Base-by-base conservation (phyloP, 306 rosid genomes). In the Begonia loranthoides region DNA sequence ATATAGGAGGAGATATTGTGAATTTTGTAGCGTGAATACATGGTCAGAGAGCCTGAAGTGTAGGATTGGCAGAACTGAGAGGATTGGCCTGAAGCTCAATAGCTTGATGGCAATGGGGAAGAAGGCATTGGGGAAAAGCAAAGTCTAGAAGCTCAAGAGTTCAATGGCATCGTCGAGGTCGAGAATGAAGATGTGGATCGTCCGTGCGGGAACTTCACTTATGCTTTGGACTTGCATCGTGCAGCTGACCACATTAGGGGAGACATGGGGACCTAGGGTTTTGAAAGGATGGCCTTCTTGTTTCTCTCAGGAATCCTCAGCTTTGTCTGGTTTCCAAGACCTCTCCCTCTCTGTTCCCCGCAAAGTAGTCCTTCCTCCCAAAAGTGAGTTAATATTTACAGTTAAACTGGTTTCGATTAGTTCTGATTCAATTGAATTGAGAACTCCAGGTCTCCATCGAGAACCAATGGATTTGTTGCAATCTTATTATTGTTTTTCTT, bases 221-320 rank as follows among this genome's bases (percentile, higher is more conserved):
- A 58, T 89, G 73, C 64, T 89, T 12, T 90, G 95, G 99, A 90
- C 99, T 17, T 85, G 99, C 50, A 17, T 90, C 22, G 94, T 90
- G 40, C 99, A 90, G 76, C 73, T 90, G 55, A 90, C 87, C 48
- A 81, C 95, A 8, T 57, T 90, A 41, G 95, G 99, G 17, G 92
- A 90, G 63, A 64, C 78, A 67, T 90, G 99, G 99, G 92, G 92
- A 19, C 99, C 99, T 4, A 76, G 95, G 75, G 94, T 80, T 65
- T 78, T 90, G 81, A 90, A 86, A 54, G 99, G 99, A 6, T 90
- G 99, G 99, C 99, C 99, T 52, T 83, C 99, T 24, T 90, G 95
- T 60, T 90, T 90, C 51, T 64, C 84, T 38, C 82, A 74, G 55
- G 94, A 82, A 52, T 75, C 81, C 12, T 72, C 79, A 0, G 71